Evolutionary conservation across 164 flowering plant genomes (phyloP), one percentile per base, ranked within the genome.

Genomic region (Piper longum): DNA sequence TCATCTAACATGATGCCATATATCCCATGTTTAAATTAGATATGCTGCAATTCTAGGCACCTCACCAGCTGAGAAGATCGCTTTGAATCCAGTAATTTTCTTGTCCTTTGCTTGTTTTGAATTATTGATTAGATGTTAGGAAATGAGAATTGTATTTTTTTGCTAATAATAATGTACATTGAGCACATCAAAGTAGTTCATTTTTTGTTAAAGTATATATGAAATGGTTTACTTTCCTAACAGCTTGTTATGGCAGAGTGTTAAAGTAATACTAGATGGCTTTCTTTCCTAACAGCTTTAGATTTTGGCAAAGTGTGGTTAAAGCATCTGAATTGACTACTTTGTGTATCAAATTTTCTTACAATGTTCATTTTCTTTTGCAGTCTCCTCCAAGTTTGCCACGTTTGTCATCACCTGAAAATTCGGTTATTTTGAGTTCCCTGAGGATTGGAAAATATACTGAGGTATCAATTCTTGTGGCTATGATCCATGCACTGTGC

Each of bases 31-130:
- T 39, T 65, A 66, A 56, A 67, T 70, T 83, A 92, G 98, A 79
- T 92, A 92, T 80, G 87, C 98, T 17, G 95, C 95, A 60, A 81
- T 93, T 16, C 69, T 80, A 71, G 97, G 99, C 56, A 75, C 96
- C 57, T 83, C 95, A 69, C 75, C 77, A 67, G 67, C 72, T 9
- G 81, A 85, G 61, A 81, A 70, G 74, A 76, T 83, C 69, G 61
- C 70, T 61, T 64, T 85, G 76, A 81, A 75, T 44, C 96, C 96
- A 60, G 97, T 93, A 85, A 83, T 51, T 39, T 69, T 8, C 42
- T 57, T 52, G 4, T 16, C 57, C 64, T 43, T 8, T 26, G 36
- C 36, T 26, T 26, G 36, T 26, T 26, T 26, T 26, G 36, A 26
- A 26, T 26, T 26, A 26, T 26, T 26, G 36, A 26, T 26, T 26